Evolutionary conservation across 805 yeast genomes (phyloP), one percentile per base, ranked within the genome.

Genomic region (Saturnispora silvae): DNA sequence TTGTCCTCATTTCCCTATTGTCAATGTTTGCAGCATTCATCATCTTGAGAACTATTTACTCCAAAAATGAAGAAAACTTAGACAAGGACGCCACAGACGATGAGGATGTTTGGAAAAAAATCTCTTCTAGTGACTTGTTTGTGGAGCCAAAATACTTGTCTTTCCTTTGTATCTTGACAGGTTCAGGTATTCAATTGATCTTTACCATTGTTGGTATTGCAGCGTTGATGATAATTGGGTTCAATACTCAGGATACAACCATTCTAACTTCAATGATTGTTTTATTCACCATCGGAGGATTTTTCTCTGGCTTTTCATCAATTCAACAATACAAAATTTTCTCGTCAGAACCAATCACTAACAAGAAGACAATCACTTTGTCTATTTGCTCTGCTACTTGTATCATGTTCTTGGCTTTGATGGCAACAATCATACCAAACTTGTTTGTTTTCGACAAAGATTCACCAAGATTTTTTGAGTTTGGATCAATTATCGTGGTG

Each of bases 401-500:
- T 3, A 61, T 64, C 57, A 82, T 66, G 19, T 69, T 59, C 29
- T 48, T 60, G 3, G 63, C 76, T 0, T 56, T 81, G 39, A 40
- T 68, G 0, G 61, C 72, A 2, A 62, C 79, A 0, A 53, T 80
- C 18, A 51, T 72, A 18, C 57, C 81, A 41, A 85, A 84, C 53
- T 60, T 72, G 42, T 69, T 85, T 39, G 76, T 81, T 8, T 81
- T 87, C 84, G 79, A 79, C 2, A 69, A 76, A 46, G 78, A 77
- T 44, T 76, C 92, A 1, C 76, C 92, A 1, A 64, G 70, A 34
- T 86, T 89, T 0, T 61, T 83, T 31, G 95, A 95, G 11, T 79
- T 84, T 46, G 80, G 84, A 5, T 78, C 94, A 0, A 67, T 84
- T 16, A 57, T 80, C 6, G 67, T 72, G 1, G 54, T 84, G 30